Evolutionary conservation across 768 basidiomycete genomes (phyloP).

Genomic region (Kwoniella dejecticola): DNA sequence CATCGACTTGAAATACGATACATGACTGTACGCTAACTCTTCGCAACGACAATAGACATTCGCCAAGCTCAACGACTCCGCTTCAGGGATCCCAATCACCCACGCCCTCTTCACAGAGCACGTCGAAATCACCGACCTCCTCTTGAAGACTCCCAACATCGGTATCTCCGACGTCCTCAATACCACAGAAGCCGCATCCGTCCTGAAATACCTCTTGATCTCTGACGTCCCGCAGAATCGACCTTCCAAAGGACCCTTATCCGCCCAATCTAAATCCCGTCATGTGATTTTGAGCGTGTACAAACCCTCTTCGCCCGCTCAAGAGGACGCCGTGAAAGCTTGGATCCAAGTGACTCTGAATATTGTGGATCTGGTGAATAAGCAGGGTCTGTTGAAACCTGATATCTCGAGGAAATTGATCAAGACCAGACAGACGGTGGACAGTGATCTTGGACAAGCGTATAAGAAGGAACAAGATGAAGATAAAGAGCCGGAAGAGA

Average conservation of each 20-base stretch:
- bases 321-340: conserved; percentile 61
- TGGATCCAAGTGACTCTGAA: conserved; percentile 72
- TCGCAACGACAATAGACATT: conserved; percentile 64
- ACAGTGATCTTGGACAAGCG: conserved; percentile 60
- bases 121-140: conserved; percentile 76
- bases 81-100: conserved; percentile 61
- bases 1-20: too few relatives aligned
- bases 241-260: conserved; percentile 61
- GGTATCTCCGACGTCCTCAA: conserved; percentile 65
- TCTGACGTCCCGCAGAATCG: conserved; percentile 82
- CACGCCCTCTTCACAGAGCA: conserved; percentile 83
- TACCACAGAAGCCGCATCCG: conserved; percentile 67
- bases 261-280: conserved; percentile 64
- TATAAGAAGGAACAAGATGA: conserved; percentile 52
- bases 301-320: conserved; percentile 60
- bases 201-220: conserved; percentile 83
- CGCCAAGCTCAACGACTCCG: conserved; percentile 66
- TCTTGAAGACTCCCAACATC: conserved; percentile 66
- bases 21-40: too few relatives aligned
- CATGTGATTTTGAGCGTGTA: conserved; percentile 72
- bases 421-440: conserved; percentile 71
- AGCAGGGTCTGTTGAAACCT: conserved; percentile 63
- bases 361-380: conserved; percentile 67
- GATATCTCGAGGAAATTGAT: conserved; percentile 78
- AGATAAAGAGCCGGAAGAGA: conserved; percentile 45